Evolutionary conservation across 495 filamentous ascomycete species (phyloP).

Genomic region (Tetracladium marchalianum): DNA sequence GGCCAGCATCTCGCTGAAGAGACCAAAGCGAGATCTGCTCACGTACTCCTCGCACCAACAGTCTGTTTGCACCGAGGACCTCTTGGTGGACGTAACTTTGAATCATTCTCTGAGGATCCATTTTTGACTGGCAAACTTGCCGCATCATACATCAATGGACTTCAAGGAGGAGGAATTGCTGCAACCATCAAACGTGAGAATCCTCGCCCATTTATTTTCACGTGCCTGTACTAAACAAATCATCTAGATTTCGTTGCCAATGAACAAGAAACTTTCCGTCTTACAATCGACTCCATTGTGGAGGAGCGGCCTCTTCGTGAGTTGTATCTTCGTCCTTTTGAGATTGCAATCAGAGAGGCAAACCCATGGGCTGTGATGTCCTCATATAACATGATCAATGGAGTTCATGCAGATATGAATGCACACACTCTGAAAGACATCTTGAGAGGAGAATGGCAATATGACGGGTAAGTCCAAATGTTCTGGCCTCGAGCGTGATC

Average conservation of each 20-base stretch:
- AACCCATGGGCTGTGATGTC: constrained; percentile 74
- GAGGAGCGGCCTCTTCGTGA: constrained; percentile 68
- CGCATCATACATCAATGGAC: constrained; percentile 59
- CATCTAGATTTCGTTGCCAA: constrained; percentile 64
- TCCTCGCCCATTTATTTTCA: background rate
- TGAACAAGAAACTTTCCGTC: constrained; percentile 72
- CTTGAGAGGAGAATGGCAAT: constrained; percentile 68
- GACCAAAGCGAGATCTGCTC: constrained; percentile 58
- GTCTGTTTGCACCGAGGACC: constrained; percentile 78
- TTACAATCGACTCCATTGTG: constrained; percentile 62
- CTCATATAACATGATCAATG: constrained; percentile 80
- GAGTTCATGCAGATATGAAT: constrained; percentile 68
- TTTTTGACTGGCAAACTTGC: constrained; percentile 67
- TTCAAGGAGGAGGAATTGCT: constrained; percentile 65
- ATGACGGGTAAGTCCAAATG: constrained; percentile 45
- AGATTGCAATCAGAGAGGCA: constrained; percentile 70
- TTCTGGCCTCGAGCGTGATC: constrained; percentile 13
- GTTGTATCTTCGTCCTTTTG: constrained; percentile 74
- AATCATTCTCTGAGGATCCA: constrained; percentile 81
- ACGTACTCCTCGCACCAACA: constrained; percentile 69
- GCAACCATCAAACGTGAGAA: constrained; percentile 66
- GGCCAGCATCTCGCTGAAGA: constrained; percentile 69
- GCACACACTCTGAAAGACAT: constrained; percentile 58
- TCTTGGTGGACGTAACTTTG: constrained; percentile 74
- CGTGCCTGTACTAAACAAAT: constrained; percentile 19